Evolutionary conservation across 2,329 filamentous ascomycete genomes (phyloP).

Genomic region (Hypoxylon sp.): DNA sequence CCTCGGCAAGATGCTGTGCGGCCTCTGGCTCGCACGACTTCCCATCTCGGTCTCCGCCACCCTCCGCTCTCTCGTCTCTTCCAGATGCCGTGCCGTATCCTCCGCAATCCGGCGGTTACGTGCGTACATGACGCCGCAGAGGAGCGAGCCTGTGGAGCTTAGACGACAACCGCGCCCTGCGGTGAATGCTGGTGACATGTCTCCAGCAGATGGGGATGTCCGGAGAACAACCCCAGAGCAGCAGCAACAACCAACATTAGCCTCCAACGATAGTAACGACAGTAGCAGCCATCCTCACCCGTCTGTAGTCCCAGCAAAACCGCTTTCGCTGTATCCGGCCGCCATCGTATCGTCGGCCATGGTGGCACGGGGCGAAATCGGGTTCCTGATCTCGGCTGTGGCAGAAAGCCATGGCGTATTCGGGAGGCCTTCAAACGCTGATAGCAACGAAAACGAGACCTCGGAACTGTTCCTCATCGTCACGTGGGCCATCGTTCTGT

Average conservation of each 20-base stretch:
- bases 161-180: not conserved
- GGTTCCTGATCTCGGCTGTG: slow-evolving; percentile 76
- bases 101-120: slow-evolving; percentile 24
- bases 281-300: not conserved
- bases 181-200: not conserved
- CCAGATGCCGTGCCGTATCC: slow-evolving; percentile 19
- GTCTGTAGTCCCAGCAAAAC: slow-evolving; percentile 49
- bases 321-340: slow-evolving; percentile 71
- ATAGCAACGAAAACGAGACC: slow-evolving; percentile 7
- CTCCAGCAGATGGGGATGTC: not conserved
- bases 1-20: slow-evolving; percentile 66
- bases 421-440: slow-evolving; percentile 22
- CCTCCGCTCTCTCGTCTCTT: slow-evolving; percentile 11
- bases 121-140: not conserved
- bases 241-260: not conserved
- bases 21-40: slow-evolving; percentile 62
- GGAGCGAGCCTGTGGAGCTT: not conserved
- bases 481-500: slow-evolving; percentile 63
- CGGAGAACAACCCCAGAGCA: not conserved
- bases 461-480: slow-evolving; percentile 61
- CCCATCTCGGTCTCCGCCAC: slow-evolving; percentile 27
- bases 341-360: slow-evolving; percentile 72
- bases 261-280: no score
- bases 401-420: slow-evolving; percentile 64
- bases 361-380: slow-evolving; percentile 81